Evolutionary conservation across 148 eudicot genomes (phyloP).

Genomic region (Heliamphora exappendiculata): DNA sequence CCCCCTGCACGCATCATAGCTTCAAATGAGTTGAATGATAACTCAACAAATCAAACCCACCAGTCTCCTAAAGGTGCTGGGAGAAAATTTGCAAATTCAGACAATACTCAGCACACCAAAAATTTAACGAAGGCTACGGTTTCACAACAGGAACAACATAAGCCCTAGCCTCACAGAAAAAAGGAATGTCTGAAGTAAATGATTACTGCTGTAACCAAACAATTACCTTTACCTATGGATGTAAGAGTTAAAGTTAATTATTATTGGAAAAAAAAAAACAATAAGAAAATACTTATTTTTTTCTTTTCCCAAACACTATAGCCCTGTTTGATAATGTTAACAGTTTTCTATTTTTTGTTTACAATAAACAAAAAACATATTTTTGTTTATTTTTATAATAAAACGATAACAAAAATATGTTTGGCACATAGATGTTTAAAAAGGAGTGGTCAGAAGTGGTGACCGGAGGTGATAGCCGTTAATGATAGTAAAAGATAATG

Average conservation of each 20-base stretch:
- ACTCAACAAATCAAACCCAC: neutral
- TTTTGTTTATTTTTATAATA: too few relatives aligned
- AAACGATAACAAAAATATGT: too few relatives aligned
- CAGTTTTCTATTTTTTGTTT: too few relatives aligned
- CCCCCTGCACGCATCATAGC: slow-evolving; percentile 51
- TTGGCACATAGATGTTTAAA: too few relatives aligned
- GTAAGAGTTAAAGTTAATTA: neutral
- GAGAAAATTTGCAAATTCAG: neutral
- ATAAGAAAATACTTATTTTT: neutral
- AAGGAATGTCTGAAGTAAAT: neutral
- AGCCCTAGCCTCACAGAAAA: neutral
- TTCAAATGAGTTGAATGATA: slow-evolving; percentile 6
- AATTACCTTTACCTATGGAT: neutral
- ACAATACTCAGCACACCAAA: neutral
- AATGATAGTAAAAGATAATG: too few relatives aligned
- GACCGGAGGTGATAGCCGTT: too few relatives aligned
- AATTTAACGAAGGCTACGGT: neutral
- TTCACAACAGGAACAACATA: neutral
- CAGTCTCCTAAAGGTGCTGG: neutral
- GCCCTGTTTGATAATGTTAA: too few relatives aligned
- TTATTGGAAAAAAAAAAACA: neutral
- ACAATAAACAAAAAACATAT: too few relatives aligned
- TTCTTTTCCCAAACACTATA: neutral
- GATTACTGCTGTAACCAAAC: neutral
- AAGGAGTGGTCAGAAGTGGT: too few relatives aligned